phyloP scores from a whole-genome alignment of 345 rosid species.

The Dipteronia dyeriana region DNA sequence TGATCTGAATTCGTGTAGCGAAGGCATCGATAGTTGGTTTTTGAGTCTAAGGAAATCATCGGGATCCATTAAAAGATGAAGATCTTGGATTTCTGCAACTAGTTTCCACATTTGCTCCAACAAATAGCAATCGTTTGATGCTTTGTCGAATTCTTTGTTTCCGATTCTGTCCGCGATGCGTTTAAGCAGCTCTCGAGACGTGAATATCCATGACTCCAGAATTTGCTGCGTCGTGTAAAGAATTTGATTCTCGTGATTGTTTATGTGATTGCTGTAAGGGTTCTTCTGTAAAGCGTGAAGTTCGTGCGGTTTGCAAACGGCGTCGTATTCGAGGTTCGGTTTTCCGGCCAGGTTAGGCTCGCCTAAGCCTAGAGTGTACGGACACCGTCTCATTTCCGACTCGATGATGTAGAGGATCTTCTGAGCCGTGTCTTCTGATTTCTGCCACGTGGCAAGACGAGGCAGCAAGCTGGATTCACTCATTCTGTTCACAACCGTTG shows the following conservation, averaged over 20 bases:
- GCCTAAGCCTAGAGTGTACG: constrained; percentile 79
- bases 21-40: constrained; percentile 50
- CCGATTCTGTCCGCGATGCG: constrained; percentile 54
- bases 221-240: constrained; percentile 74
- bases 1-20: constrained; percentile 66
- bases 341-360: constrained; percentile 81
- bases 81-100: constrained; percentile 65
- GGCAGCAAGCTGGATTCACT: constrained; percentile 83
- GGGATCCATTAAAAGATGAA: constrained; percentile 78
- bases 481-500: constrained; percentile 46
- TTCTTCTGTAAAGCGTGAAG: constrained; percentile 51
- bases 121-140: constrained; percentile 60
- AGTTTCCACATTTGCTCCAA: constrained; percentile 79
- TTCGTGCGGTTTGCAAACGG: constrained; percentile 67
- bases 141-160: constrained; percentile 40
- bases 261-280: constrained; percentile 50
- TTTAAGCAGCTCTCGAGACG: constrained; percentile 41
- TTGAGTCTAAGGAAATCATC: constrained; percentile 79
- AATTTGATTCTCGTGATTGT: constrained; percentile 71
- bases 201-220: constrained; percentile 80
- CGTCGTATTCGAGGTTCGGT: constrained; percentile 80
- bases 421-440: constrained; percentile 64
- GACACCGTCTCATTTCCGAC: constrained; percentile 75
- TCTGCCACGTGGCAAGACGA: constrained; percentile 74
- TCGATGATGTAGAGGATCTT: constrained; percentile 67